Base-by-base conservation (phyloP, 768 basidiomycete species). In the Asterophora parasitica region DNA sequence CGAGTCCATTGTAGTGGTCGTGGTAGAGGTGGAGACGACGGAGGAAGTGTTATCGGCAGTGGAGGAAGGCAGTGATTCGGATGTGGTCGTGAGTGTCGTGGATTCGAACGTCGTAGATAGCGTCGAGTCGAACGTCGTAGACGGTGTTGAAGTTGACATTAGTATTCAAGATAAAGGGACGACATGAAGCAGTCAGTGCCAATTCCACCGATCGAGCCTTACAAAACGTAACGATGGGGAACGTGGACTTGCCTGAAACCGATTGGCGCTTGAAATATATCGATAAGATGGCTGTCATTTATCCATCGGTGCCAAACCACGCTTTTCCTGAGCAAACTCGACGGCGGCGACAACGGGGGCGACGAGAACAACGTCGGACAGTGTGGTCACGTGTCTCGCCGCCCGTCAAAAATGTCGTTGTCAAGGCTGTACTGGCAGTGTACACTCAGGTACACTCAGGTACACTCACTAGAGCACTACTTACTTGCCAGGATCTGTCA, bases 301-400 rank as follows among this genome's bases (percentile, higher is more conserved):
- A 83, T 0, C 65, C 69, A 10, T 17, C 7, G 20, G 26, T 13
- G 11, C 5, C 19, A 26, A 23, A 23, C 5, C 38, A 39, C n/a
- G 20, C 38, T 19, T 19, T 39, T 26, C 6, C 23, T 23, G 3
- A 23, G 23, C 6, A 23, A 23, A 23, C 23, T 23, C 30, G 30
- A 31, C 30, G 6, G 23, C 23, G 23, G 6, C 23, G 6, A 23
- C 23, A 6, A 23, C 23, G 23, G 23, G 3, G 23, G 6, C 23
- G 23, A 23, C 23, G 23, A 23, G 23, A 23, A 23, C 3, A n/a
- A n/a, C n/a, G n/a, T n/a, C 23, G 23, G 6, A 3, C 23, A 23
- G 23, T 23, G 23, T 6, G 23, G 23, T 23, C 23, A 23, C 23
- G 23, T 23, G 23, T 6, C 23, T 23, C 23, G 23, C 3, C 23